These are phyloP conservation scores for Leccinum griseonigrum DNA, from an alignment of 1,284 basidiomycete genomes.

Conservation along the genomic window DNA sequence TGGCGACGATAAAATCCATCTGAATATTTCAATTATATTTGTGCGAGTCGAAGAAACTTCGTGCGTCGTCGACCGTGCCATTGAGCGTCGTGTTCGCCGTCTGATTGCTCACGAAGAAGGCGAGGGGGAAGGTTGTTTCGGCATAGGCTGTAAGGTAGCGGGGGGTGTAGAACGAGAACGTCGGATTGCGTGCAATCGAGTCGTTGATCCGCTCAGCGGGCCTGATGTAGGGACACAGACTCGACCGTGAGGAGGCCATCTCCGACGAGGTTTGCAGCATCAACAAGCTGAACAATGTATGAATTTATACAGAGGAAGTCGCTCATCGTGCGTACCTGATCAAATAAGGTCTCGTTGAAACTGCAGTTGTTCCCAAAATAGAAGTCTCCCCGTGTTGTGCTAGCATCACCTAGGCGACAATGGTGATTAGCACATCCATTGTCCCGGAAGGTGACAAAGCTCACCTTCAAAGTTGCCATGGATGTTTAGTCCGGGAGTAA, in stretches of 20 bases:
- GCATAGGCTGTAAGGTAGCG: constrained; percentile 20
- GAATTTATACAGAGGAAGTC: not conserved
- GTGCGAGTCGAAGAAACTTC: constrained; percentile 20
- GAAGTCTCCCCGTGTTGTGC: constrained; percentile 27
- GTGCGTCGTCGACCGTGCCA: constrained; percentile 15
- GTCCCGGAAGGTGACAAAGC: not conserved
- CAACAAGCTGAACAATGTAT: constrained; percentile 15
- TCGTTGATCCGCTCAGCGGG: constrained; percentile 21
- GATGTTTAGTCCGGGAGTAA: constrained; percentile 4
- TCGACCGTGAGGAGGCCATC: constrained; percentile 22
- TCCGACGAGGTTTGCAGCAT: constrained; percentile 19
- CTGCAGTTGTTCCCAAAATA: constrained; percentile 28
- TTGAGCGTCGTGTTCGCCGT: constrained; percentile 16
- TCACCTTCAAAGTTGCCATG: constrained; percentile 18
- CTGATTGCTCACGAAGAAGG: constrained; percentile 30
- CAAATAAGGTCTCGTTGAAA: constrained; percentile 31
- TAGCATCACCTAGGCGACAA: constrained; percentile 20
- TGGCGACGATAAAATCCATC: constrained; percentile 27
- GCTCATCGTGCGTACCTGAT: constrained; percentile 11
- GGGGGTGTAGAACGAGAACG: constrained; percentile 22
- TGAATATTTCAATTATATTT: constrained; percentile 8
- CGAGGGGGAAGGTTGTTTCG: constrained; percentile 27
- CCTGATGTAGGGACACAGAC: constrained; percentile 19
- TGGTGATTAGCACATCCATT: not conserved
- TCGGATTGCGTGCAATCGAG: constrained; percentile 29